Evolutionary conservation across 352 stramenopile species (phyloP).

Genomic region (Phytophthora macrochlamydospora): DNA sequence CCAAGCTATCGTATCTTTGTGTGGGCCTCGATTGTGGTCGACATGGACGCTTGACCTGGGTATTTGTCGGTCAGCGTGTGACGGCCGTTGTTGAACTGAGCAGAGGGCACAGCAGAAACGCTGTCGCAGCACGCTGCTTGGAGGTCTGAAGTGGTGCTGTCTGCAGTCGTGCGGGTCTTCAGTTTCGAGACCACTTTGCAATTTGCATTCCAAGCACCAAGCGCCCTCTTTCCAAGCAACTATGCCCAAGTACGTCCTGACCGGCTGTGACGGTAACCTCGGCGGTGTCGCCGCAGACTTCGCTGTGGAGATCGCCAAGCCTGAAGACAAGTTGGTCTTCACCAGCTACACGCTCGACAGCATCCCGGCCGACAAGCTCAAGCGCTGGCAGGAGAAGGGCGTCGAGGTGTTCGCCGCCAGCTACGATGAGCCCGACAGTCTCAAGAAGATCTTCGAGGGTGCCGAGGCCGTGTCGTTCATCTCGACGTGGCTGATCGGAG

Average conservation of each 20-base stretch:
- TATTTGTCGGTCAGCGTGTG: too few species aligned
- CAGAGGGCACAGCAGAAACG: too few species aligned
- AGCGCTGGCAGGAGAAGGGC: conserved; percentile 9
- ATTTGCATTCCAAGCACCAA: neutral
- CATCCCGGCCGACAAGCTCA: conserved; percentile 1
- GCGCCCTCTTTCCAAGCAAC: neutral
- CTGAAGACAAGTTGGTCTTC: conserved; percentile 9
- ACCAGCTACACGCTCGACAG: conserved; percentile 14
- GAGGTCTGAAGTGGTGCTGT: too few species aligned
- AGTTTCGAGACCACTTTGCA: neutral
- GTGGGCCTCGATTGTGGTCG: too few species aligned
- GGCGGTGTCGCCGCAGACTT: conserved; percentile 9
- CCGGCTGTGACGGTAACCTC: conserved; percentile 10
- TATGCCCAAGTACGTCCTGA: conserved; percentile 17
- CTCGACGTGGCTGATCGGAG: conserved; percentile 12
- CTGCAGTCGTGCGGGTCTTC: too few species aligned
- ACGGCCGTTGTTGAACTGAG: too few species aligned
- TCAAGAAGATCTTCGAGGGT: conserved; percentile 11
- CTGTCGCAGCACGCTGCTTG: too few species aligned
- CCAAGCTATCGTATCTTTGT: too few species aligned
- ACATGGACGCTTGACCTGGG: too few species aligned
- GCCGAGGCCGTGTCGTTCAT: conserved; percentile 13
- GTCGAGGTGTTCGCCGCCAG: conserved; percentile 3
- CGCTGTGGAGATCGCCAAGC: conserved; percentile 7
- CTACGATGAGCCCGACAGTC: conserved; percentile 9